phyloP scores from a whole-genome alignment of 345 rosid species.

The Pugionium cornutum region DNA sequence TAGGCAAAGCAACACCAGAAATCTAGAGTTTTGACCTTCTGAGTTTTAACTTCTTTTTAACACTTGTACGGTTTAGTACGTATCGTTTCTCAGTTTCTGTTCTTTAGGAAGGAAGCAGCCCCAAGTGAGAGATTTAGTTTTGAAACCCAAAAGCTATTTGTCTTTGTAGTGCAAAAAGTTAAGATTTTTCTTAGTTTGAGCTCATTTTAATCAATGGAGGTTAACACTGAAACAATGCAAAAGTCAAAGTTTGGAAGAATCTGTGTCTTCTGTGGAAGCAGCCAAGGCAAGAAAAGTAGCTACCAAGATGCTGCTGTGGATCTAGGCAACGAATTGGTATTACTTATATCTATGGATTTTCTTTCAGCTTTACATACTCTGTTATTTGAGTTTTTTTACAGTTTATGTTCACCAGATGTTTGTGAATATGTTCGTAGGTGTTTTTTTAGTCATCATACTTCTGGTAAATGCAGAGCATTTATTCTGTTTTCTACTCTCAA shows the following conservation, averaged over 20 bases:
- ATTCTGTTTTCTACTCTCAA: neutral
- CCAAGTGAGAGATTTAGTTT: neutral
- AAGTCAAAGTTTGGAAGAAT: slow-evolving; percentile 61
- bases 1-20: slow-evolving; percentile 16
- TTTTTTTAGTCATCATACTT: neutral
- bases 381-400: neutral
- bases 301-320: slow-evolving; percentile 82
- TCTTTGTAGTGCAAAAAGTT: neutral
- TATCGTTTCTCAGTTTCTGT: neutral
- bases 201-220: slow-evolving; percentile 43
- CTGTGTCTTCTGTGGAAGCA: slow-evolving; percentile 94
- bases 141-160: neutral
- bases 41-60: slow-evolving; percentile 7
- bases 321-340: slow-evolving; percentile 79
- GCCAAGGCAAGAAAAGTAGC: slow-evolving; percentile 66
- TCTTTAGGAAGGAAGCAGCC: slow-evolving; percentile 5
- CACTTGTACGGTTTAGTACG: slow-evolving; percentile 30
- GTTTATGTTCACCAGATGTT: slow-evolving; percentile 35
- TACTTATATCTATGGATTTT: neutral
- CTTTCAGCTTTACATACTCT: neutral
- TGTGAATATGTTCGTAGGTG: slow-evolving; percentile 34
- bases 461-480: neutral
- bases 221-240: slow-evolving; percentile 42
- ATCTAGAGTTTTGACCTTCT: neutral
- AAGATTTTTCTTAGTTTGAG: neutral